Base-by-base conservation (phyloP, 2,329 filamentous ascomycete genomes). In the Drechslerella coelobrocha region DNA sequence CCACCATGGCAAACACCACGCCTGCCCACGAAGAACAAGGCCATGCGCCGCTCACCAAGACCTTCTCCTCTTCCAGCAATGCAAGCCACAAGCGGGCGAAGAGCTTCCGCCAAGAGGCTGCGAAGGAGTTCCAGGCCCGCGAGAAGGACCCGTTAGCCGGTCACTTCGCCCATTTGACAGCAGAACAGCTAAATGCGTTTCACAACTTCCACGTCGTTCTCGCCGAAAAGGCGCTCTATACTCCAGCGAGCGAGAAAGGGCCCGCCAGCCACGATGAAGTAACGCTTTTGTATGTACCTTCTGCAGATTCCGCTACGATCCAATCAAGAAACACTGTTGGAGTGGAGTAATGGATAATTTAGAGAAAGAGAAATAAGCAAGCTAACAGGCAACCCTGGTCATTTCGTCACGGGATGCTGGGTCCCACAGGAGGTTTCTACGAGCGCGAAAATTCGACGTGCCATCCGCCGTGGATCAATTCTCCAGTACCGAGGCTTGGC, bases 401-500 rank as follows among this genome's bases (percentile, higher is more conserved):
- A 37, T 43, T 54, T 59, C 62, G 53, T 56, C 68, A 54, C 48
- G 63, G 59, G 66, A 53, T 29, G 17, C 53, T 66, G 19, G 62
- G 19, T 39, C 60, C 43, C 47, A 77, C 75, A 94, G 91, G 72
- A 91, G 92, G 69, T 97, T 89, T 79, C 83, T 97, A 54, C 89
- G 92, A 76, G 92, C 92, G 31, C 87, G 92, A 62, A 89, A 87
- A 79, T 97, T 93, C 82, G 81, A 88, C 26, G 84, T 90, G 8
- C 80, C 86, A 74, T 91, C 93, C 74, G 92, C 92, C 10, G 88
- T 88, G 78, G 84, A 81, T 68, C 92, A 97, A 80, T 96, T 96
- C 81, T 87, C 88, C 76, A 90, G 92, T 60, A 96, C 92, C 0
- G 91, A 96, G 79, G 86, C 90, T 66, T 97, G 92, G 90, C 87